Percentiles rank a stretch among this genome's conserved stretches.
Evolutionary conservation across 2,329 filamentous ascomycete species (phyloP).

Genomic region (Hypoxylon sp.): DNA sequence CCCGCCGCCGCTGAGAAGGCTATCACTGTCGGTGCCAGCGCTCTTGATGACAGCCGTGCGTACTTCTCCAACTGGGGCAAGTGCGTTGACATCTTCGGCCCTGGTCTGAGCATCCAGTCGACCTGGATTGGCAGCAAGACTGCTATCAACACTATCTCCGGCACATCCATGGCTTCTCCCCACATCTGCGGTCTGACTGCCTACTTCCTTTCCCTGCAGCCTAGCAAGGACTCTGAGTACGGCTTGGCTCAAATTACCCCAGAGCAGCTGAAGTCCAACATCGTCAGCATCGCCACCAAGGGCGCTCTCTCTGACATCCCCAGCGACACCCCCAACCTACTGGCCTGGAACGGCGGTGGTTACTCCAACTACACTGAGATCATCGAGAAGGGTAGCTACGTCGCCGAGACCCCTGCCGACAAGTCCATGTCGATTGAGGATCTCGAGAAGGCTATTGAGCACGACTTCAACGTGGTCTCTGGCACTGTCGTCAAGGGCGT

Average conservation of each 20-base stretch:
- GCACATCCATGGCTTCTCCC: constrained; percentile 98
- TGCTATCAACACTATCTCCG: constrained; percentile 98
- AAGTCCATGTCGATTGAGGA: constrained; percentile 66
- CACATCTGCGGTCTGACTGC: constrained; percentile 96
- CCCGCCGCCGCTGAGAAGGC: constrained; percentile 92
- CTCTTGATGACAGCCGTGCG: constrained; percentile 92
- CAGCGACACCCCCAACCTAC: constrained; percentile 88
- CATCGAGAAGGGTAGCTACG: constrained; percentile 80
- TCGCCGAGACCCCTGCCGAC: constrained; percentile 62
- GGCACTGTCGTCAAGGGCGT: constrained; percentile 70
- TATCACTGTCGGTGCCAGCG: constrained; percentile 95
- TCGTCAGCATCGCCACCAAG: constrained; percentile 86
- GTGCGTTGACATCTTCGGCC: constrained; percentile 99
- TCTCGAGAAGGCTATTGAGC: constrained; percentile 71
- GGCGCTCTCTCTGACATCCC: constrained; percentile 86
- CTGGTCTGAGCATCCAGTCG: constrained; percentile 95
- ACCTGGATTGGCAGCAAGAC: constrained; percentile 98
- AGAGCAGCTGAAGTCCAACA: constrained; percentile 90
- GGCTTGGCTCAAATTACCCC: constrained; percentile 91
- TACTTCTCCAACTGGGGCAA: constrained; percentile 99
- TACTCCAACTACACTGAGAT: constrained; percentile 91
- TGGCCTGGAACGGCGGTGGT: constrained; percentile 99
- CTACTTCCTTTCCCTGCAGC: constrained; percentile 98
- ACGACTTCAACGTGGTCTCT: constrained; percentile 73
- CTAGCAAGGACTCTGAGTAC: constrained; percentile 89